phyloP scores from a whole-genome alignment of 23 red algal genomes.

The Gracilaria domingensis region DNA sequence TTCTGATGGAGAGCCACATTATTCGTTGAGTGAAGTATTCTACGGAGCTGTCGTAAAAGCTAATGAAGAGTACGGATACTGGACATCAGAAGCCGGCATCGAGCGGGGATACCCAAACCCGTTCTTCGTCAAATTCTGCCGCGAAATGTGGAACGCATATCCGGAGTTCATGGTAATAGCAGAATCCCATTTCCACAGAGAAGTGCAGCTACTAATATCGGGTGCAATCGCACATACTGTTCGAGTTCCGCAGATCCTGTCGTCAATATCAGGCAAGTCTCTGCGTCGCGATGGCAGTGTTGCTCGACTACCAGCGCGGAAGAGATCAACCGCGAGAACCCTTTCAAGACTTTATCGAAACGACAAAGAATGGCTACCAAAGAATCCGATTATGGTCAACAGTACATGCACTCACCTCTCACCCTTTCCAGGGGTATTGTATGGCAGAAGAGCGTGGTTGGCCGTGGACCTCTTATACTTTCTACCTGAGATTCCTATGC shows the following conservation, averaged over 20 bases:
- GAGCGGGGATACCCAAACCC: conserved; percentile 97
- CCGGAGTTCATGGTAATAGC: conserved; percentile 89
- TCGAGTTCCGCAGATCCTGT: conserved; percentile 89
- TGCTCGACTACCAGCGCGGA: conserved; percentile 62
- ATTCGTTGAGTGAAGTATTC: conserved; percentile 86
- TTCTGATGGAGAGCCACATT: conserved; percentile 91
- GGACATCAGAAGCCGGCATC: conserved; percentile 83
- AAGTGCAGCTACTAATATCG: conserved; percentile 74
- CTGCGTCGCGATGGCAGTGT: conserved; percentile 96
- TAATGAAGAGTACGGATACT: conserved; percentile 97
- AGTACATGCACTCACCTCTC: conserved; percentile 94
- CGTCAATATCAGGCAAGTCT: conserved; percentile 93
- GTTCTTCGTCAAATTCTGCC: conserved; percentile 90
- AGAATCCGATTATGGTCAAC: conserved; percentile 85
- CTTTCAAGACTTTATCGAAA: conserved; percentile 88
- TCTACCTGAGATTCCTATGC: conserved; percentile 91
- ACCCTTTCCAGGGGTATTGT: conserved; percentile 92
- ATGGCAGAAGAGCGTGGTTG: conserved; percentile 92
- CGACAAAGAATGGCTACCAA: conserved; percentile 82
- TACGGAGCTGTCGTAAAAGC: conserved; percentile 87
- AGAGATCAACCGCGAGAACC: conserved; percentile 79
- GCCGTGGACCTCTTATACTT: conserved; percentile 96
- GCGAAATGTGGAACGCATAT: conserved; percentile 92
- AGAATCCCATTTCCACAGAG: conserved; percentile 98
- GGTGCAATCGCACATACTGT: conserved; percentile 89